Evolutionary conservation across 2,329 filamentous ascomycete species (phyloP).

Genomic region (Monosporascus sp.): DNA sequence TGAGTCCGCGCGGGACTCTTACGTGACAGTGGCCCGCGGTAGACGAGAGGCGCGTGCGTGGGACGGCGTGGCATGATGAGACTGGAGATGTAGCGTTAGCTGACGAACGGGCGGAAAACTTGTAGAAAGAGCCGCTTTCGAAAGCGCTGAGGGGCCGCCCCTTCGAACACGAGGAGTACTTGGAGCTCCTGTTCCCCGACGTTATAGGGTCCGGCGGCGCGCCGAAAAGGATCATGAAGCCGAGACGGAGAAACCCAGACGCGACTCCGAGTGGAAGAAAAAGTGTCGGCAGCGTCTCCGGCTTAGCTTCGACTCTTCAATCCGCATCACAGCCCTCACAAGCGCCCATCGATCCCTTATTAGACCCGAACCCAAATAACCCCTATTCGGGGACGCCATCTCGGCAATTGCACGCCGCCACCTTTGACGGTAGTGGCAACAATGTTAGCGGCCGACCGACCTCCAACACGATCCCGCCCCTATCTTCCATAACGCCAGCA

Average conservation of each 20-base stretch:
- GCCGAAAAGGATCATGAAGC: constrained; percentile 54
- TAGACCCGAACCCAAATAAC: constrained; percentile 16
- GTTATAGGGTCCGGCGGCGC: constrained; percentile 55
- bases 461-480: constrained; percentile 33
- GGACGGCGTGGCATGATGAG: background rate
- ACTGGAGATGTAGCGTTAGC: background rate
- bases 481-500: constrained; percentile 30
- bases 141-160: constrained; percentile 51
- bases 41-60: too few relatives aligned
- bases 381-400: constrained; percentile 16
- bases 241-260: constrained; percentile 44
- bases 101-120: background rate
- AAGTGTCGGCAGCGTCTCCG: constrained; percentile 20
- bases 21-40: too few relatives aligned
- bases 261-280: constrained; percentile 37
- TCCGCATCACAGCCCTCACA: constrained; percentile 7
- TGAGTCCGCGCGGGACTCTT: constrained; percentile 25
- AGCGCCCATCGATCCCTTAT: constrained; percentile 15
- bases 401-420: constrained; percentile 14
- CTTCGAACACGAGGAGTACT: constrained; percentile 56
- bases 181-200: constrained; percentile 56
- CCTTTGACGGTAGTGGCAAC: background rate
- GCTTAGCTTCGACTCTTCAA: constrained; percentile 17
- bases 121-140: constrained; percentile 52
- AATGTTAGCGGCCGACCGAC: constrained; percentile 16